A percentile compares a stretch with the other conserved stretches of the same genome.
Conservation (phyloP, 2,329 filamentous ascomycete species). For the Paecilomyces variotii region DNA sequence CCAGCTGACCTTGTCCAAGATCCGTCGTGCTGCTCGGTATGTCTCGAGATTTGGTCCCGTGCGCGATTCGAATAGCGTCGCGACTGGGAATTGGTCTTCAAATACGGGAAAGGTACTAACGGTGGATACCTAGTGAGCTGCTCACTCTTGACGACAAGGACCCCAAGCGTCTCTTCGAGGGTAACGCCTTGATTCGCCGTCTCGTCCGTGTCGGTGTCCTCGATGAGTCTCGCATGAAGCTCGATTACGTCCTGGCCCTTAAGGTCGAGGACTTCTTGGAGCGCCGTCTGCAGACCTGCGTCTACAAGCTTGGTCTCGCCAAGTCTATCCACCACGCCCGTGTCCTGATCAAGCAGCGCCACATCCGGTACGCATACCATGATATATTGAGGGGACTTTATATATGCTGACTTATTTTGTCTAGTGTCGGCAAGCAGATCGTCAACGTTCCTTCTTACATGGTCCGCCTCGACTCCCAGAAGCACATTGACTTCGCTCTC, state of each 20-base stretch:
- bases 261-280: slow-evolving; percentile 99
- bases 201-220: slow-evolving; percentile 99
- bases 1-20: slow-evolving; percentile 99
- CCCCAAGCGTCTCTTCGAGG: slow-evolving; percentile 99
- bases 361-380: slow-evolving; percentile 62
- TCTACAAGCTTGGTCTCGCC: slow-evolving; percentile 99
- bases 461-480: slow-evolving; percentile 99
- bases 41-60: slow-evolving; percentile 16
- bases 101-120: not conserved
- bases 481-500: slow-evolving; percentile 99
- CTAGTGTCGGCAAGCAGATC: slow-evolving; percentile 97
- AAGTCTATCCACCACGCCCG: slow-evolving; percentile 99
- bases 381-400: not conserved
- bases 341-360: slow-evolving; percentile 98
- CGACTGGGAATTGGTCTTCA: slow-evolving; percentile 8
- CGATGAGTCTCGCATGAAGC: slow-evolving; percentile 99
- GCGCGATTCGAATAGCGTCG: not conserved
- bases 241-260: slow-evolving; percentile 99
- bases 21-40: slow-evolving; percentile 99
- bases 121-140: slow-evolving; percentile 68
- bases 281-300: slow-evolving; percentile 98
- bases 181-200: slow-evolving; percentile 99
- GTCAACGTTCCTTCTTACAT: slow-evolving; percentile 99
- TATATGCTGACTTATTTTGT: slow-evolving; percentile 2
- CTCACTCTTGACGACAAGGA: slow-evolving; percentile 99